phyloP scores from a whole-genome alignment of 108 stramenopile species.

The Fistulifera solaris region DNA sequence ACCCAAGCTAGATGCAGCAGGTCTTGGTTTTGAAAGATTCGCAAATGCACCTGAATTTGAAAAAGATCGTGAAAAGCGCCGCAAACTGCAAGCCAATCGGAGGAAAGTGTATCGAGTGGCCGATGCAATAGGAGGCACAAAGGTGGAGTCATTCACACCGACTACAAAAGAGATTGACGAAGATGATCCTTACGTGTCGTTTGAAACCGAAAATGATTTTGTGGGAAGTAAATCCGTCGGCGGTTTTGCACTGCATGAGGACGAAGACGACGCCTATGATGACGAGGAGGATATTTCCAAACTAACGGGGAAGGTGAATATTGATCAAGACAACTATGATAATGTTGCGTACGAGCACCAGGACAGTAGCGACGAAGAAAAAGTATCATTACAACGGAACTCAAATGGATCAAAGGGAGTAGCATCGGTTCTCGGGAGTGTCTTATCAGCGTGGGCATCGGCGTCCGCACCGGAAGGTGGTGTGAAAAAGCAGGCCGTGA shows the following conservation, averaged over 20 bases:
- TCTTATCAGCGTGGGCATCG: slow-evolving; percentile 20
- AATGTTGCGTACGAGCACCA: slow-evolving; percentile 33
- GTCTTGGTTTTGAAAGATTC: slow-evolving; percentile 67
- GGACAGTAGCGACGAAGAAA: slow-evolving; percentile 29
- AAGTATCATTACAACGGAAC: not conserved
- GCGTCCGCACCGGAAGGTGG: not conserved
- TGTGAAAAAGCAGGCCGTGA: slow-evolving; percentile 9
- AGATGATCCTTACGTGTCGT: slow-evolving; percentile 34
- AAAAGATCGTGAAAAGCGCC: slow-evolving; percentile 36
- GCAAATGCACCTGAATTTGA: slow-evolving; percentile 72
- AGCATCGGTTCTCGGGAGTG: slow-evolving; percentile 8
- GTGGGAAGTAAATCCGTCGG: slow-evolving; percentile 58
- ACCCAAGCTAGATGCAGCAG: slow-evolving; percentile 63
- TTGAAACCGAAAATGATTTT: slow-evolving; percentile 51
- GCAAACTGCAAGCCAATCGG: slow-evolving; percentile 8
- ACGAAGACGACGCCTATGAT: slow-evolving; percentile 78
- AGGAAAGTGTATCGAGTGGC: slow-evolving; percentile 3
- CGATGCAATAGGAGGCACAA: not conserved
- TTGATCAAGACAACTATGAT: slow-evolving; percentile 33
- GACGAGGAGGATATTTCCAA: slow-evolving; percentile 10
- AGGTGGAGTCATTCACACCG: not conserved
- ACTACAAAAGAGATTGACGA: slow-evolving; percentile 15
- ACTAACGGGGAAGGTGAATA: slow-evolving; percentile 2
- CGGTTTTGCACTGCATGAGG: slow-evolving; percentile 79
- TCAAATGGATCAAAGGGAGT: not conserved